phyloP scores from a whole-genome alignment of 805 yeast genomes.

The Metschnikowia orientalis region DNA sequence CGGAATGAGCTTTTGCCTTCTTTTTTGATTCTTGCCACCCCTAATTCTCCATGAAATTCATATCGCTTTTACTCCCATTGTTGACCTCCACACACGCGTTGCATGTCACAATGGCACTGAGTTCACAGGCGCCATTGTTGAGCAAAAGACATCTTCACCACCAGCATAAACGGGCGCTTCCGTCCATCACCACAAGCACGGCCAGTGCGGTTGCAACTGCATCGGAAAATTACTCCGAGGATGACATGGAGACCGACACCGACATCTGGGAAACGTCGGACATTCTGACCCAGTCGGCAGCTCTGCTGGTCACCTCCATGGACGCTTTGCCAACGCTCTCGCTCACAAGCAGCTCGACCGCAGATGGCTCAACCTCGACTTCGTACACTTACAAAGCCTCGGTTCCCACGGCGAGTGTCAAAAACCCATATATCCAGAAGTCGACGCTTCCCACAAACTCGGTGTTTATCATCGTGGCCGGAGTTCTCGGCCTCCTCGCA shows the following conservation, averaged over 20 bases:
- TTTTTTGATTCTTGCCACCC: neutral
- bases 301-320: conserved; percentile 4
- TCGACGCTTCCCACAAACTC: conserved; percentile 30
- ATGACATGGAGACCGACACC: neutral
- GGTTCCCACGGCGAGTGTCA: conserved; percentile 8
- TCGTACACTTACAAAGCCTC: conserved; percentile 12
- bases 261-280: neutral
- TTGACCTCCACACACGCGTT: conserved; percentile 1
- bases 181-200: neutral
- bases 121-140: neutral
- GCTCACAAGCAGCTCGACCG: conserved; percentile 14
- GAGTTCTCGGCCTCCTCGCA: conserved; percentile 20
- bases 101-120: neutral
- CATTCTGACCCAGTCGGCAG: too few relatives aligned
- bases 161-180: conserved; percentile 2
- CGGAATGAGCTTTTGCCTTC: too few relatives aligned
- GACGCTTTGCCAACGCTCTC: conserved; percentile 16
- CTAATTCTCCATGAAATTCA: neutral
- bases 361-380: conserved; percentile 1
- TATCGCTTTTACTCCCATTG: neutral
- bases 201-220: conserved; percentile 1
- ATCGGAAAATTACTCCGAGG: neutral
- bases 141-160: conserved; percentile 2
- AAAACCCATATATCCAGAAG: conserved; percentile 20
- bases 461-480: conserved; percentile 34